Evolutionary conservation across 345 rosid genomes (phyloP).

Genomic region (Ceriops tagal): DNA sequence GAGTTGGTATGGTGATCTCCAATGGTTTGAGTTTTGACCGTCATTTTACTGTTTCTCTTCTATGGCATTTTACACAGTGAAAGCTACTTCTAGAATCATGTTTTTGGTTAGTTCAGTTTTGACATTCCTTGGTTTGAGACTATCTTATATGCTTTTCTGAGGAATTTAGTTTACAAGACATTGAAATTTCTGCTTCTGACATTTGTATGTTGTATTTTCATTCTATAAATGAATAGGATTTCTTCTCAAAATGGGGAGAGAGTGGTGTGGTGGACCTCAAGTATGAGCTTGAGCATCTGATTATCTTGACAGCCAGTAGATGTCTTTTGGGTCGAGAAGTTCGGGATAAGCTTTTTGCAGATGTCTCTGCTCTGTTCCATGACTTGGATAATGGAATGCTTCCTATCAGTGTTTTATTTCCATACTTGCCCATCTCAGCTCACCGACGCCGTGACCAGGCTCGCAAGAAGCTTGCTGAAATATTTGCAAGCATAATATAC

Average conservation of each 20-base stretch:
- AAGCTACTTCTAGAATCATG: too few relatives aligned
- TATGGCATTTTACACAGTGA: too few relatives aligned
- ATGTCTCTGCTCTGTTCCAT: conserved; percentile 89
- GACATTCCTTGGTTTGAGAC: too few relatives aligned
- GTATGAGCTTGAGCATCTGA: conserved; percentile 85
- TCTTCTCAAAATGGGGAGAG: conserved; percentile 93
- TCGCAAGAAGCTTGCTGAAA: conserved; percentile 70
- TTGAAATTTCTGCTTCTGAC: conserved; percentile 6
- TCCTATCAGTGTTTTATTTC: conserved; percentile 90
- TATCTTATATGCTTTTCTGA: too few relatives aligned
- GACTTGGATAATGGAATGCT: conserved; percentile 98
- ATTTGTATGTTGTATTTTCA: conserved; percentile 3
- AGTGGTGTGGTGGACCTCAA: conserved; percentile 89
- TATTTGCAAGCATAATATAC: conserved; percentile 68
- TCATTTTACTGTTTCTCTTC: too few relatives aligned
- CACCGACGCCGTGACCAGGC: conserved; percentile 91
- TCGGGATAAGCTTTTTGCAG: conserved; percentile 90
- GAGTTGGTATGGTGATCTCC: too few relatives aligned
- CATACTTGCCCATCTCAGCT: conserved; percentile 90
- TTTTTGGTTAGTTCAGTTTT: too few relatives aligned
- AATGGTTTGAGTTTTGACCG: too few relatives aligned
- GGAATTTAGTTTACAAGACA: too few relatives aligned
- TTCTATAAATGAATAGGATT: conserved; percentile 51
- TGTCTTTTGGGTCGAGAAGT: conserved; percentile 91
- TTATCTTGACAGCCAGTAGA: conserved; percentile 97